A percentile compares a stretch with the other conserved stretches of the same genome.
Evolutionary conservation across 2,329 filamentous ascomycete genomes (phyloP).

Genomic region (Fusarium sp.): DNA sequence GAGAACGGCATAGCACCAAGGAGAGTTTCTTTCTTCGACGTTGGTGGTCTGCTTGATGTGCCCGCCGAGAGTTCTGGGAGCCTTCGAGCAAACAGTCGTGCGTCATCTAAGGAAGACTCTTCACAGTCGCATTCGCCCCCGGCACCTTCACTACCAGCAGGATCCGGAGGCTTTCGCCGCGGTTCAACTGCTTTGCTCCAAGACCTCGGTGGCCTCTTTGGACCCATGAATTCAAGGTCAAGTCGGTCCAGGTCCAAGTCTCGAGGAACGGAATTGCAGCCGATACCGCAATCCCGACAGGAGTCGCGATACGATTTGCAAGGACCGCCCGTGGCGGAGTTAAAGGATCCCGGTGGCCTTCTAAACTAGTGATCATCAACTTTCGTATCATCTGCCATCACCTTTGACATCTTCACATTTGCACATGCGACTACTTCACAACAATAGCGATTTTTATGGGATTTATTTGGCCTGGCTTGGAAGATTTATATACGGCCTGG

Average conservation of each 20-base stretch:
- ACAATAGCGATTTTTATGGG: slow-evolving; percentile 20
- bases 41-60: slow-evolving; percentile 77
- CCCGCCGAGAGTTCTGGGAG: slow-evolving; percentile 46
- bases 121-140: slow-evolving; percentile 49
- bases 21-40: slow-evolving; percentile 83
- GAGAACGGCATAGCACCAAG: slow-evolving; percentile 36
- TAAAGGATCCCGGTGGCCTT: slow-evolving; percentile 54
- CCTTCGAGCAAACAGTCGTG: slow-evolving; percentile 53
- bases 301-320: slow-evolving; percentile 47
- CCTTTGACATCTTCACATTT: slow-evolving; percentile 18
- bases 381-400: neutral
- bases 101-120: slow-evolving; percentile 54
- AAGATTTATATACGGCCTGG: slow-evolving; percentile 27
- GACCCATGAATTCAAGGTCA: slow-evolving; percentile 51
- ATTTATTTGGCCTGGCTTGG: neutral
- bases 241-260: slow-evolving; percentile 44
- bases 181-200: slow-evolving; percentile 68
- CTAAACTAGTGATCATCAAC: slow-evolving; percentile 41
- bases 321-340: slow-evolving; percentile 45
- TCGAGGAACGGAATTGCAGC: slow-evolving; percentile 56
- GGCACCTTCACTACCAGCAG: slow-evolving; percentile 56
- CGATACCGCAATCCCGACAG: slow-evolving; percentile 55
- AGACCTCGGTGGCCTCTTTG: slow-evolving; percentile 65
- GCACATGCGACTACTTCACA: slow-evolving; percentile 27
- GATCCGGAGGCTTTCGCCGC: slow-evolving; percentile 56